Evolutionary conservation across 768 basidiomycete species (phyloP), one percentile per base, ranked within the genome.

Genomic region (Tricholoma furcatifolium): DNA sequence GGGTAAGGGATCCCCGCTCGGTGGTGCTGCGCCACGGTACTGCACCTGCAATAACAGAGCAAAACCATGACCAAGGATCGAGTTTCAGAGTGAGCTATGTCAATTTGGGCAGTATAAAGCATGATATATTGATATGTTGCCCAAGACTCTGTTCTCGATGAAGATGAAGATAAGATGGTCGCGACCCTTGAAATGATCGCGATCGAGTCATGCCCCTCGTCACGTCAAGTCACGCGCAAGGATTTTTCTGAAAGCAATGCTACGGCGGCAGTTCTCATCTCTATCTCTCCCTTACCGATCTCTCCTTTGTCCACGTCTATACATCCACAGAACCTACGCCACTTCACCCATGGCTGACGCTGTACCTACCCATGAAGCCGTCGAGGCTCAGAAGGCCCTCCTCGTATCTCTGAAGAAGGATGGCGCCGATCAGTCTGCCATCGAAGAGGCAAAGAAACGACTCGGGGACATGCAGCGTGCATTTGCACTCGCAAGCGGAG

Each of bases 391-490:
- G 59, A 83, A 74, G 8, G 65, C 75, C 4, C 67, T 79, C n/a
- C 75, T 88, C 62, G 84, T 84, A 63, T 76, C 84, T 51, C 79
- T 91, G 18, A 74, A 82, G 46, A 68, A 78, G 40, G 75, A 80
- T 14, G 80, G 78, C 42, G 78, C 80, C 1, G 81, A 86, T 48
- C 59, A 73, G 1, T 60, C 72, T 3, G 59, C 67, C 8, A 60
- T 89, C 34, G 83, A 88, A 20, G 83, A 83, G 32, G 80, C 80
- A 14, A 85, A 80, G 72, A 86, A 85, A 72, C 82, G 74, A 53
- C 75, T 92, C 14, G 81, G 82, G 0, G 87, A 91, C 24, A 70
- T 91, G 51, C 86, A 88, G 74, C 81, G 78, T 60, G 63, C 73
- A 12, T 64, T 84, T 38, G 81, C 74, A 1, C 64, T 76, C 52